A percentile compares a stretch with the other conserved stretches of the same genome.
phyloP scores from a whole-genome alignment of 805 yeast genomes.

The Candida mattraensis region DNA sequence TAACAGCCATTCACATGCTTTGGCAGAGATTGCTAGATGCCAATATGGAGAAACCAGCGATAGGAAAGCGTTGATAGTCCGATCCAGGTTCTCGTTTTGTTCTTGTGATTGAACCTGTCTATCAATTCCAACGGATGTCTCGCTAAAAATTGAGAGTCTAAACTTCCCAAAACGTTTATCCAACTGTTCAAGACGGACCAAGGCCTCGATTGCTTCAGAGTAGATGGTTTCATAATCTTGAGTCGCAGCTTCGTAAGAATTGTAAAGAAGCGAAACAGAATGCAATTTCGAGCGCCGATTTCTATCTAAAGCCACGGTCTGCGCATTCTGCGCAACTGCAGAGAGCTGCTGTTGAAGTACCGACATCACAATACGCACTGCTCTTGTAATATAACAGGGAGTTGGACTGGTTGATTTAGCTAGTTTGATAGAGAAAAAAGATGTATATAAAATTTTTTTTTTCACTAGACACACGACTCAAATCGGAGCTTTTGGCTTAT shows the following conservation, averaged over 20 bases:
- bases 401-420: slow-evolving; percentile 1
- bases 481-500: too few relatives aligned
- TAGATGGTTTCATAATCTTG: slow-evolving; percentile 88
- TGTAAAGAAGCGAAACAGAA: slow-evolving; percentile 83
- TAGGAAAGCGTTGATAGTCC: slow-evolving; percentile 72
- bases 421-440: slow-evolving; percentile 10
- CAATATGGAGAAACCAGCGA: slow-evolving; percentile 75
- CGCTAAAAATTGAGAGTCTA: slow-evolving; percentile 73
- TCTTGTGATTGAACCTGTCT: slow-evolving; percentile 80
- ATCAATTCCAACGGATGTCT: slow-evolving; percentile 75
- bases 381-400: slow-evolving; percentile 1
- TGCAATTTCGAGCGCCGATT: slow-evolving; percentile 84
- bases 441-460: too few relatives aligned
- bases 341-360: slow-evolving; percentile 83
- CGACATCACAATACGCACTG: slow-evolving; percentile 19
- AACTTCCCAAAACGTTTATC: slow-evolving; percentile 78
- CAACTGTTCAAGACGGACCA: slow-evolving; percentile 65
- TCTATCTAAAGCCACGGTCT: slow-evolving; percentile 80
- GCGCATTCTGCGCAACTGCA: slow-evolving; percentile 59
- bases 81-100: slow-evolving; percentile 69
- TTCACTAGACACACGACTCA: slow-evolving; percentile 6
- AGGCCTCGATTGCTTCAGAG: slow-evolving; percentile 70
- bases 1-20: slow-evolving; percentile 92
- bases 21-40: slow-evolving; percentile 69
- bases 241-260: slow-evolving; percentile 83